These are phyloP conservation scores for Ceratobasidium sp. DNA, from an alignment of 1,284 basidiomycete species.

Conservation along the genomic window DNA sequence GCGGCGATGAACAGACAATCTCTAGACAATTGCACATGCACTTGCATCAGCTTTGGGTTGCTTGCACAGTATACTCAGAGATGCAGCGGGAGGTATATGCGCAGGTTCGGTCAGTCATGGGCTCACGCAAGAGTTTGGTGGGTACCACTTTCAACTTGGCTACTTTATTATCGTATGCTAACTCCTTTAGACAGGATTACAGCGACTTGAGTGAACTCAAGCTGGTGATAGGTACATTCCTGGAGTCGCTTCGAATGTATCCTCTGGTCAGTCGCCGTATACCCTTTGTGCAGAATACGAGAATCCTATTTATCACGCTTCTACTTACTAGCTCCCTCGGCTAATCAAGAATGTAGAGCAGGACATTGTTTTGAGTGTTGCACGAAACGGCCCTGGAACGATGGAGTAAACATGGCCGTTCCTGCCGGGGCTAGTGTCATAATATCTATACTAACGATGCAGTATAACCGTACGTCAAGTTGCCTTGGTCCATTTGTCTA, in stretches of 20 bases:
- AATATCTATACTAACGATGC: neutral
- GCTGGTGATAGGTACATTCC: slow-evolving; percentile 20
- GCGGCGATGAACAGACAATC: neutral
- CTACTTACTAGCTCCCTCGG: slow-evolving; percentile 11
- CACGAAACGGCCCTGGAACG: slow-evolving; percentile 24
- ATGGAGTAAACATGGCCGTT: neutral
- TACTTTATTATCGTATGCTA: neutral
- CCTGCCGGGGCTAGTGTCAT: slow-evolving; percentile 14
- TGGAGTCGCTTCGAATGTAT: slow-evolving; percentile 45
- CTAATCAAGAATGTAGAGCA: neutral
- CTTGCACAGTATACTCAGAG: slow-evolving; percentile 32
- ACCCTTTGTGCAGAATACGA: neutral
- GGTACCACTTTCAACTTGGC: neutral
- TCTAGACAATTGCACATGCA: slow-evolving; percentile 45
- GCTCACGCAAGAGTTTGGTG: slow-evolving; percentile 24
- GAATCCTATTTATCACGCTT: neutral
- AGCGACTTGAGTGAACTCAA: slow-evolving; percentile 27
- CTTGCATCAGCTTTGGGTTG: slow-evolving; percentile 37
- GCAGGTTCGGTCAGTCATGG: slow-evolving; percentile 34
- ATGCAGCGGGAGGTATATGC: slow-evolving; percentile 40
- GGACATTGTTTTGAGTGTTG: slow-evolving; percentile 18
- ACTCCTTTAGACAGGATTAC: slow-evolving; percentile 18
- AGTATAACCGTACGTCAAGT: slow-evolving; percentile 33
- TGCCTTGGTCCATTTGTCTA: neutral
- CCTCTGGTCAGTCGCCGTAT: slow-evolving; percentile 33